A percentile compares a stretch with the other conserved stretches of the same genome.
Conservation (phyloP, 495 filamentous ascomycete species). For the Hypoxylon cercidicola region DNA sequence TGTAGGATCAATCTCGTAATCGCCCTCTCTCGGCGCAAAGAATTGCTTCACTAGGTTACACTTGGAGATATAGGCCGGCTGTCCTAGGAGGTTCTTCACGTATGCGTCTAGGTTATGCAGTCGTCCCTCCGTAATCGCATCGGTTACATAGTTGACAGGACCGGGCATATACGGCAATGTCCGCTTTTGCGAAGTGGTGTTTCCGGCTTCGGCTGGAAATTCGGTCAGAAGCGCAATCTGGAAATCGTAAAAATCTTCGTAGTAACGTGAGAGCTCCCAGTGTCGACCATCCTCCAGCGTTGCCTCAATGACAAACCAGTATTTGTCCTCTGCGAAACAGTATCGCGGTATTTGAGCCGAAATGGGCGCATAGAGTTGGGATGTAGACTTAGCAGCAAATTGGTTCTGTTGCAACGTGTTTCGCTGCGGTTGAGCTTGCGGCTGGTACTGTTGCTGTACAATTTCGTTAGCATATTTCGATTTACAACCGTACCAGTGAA, state of each 20-base stretch:
- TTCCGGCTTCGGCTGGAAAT: constrained; percentile 92
- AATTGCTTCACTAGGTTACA: constrained; percentile 86
- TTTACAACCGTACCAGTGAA: constrained; percentile 9
- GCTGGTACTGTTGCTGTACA: constrained; percentile 45
- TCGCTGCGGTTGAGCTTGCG: constrained; percentile 39
- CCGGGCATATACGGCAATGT: constrained; percentile 98
- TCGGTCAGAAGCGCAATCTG: constrained; percentile 94
- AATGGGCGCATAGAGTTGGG: constrained; percentile 63
- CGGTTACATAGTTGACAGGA: constrained; percentile 96
- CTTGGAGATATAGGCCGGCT: constrained; percentile 83
- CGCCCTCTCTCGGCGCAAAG: constrained; percentile 88
- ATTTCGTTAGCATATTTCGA: constrained; percentile 27
- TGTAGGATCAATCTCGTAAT: constrained; percentile 87
- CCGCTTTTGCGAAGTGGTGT: constrained; percentile 76
- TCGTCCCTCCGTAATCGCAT: constrained; percentile 92
- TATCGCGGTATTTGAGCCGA: constrained; percentile 90
- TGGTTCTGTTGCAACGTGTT: constrained; percentile 48
- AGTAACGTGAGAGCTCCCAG: constrained; percentile 93
- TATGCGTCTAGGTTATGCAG: constrained; percentile 93
- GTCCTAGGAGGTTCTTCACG: constrained; percentile 86
- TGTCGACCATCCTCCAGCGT: constrained; percentile 88
- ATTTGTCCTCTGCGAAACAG: constrained; percentile 96
- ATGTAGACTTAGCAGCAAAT: constrained; percentile 52
- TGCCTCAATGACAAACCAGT: constrained; percentile 97
- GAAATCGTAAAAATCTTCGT: constrained; percentile 99